Base-by-base conservation (phyloP, 2,329 filamentous ascomycete genomes). In the Colletotrichum aenigma region DNA sequence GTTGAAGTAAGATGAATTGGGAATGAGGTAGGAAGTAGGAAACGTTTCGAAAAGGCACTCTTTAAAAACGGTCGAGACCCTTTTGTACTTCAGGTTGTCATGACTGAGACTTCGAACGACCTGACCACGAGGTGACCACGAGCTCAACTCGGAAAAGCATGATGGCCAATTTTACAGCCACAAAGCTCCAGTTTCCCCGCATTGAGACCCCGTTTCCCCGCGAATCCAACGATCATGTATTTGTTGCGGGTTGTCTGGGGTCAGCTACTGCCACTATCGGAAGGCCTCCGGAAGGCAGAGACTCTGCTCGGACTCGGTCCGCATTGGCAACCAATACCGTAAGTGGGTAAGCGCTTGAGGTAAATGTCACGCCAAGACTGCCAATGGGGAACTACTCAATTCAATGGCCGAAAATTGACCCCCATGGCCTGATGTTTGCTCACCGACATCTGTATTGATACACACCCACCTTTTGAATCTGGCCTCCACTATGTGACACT, bases 161-260 rank as follows among this genome's bases (percentile, higher is more conserved):
- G 43, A 52, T 52, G n/a, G 10, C 12, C n/a, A 13, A 52, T 21
- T 21, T n/a, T 21, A 9, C n/a, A 48, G 43, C n/a, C 15, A 48
- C 9, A 21, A 48, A 48, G 43, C 43, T 48, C 43, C 12, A 52
- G 43, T 21, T 52, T 52, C 43, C 43, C 43, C 43, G 43, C 43
- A 52, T 21, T 52, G 43, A 24, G n/a, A 24, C 43, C n/a, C 43
- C n/a, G 10, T 21, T 52, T 52, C 43, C 43, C 71, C 71, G 32
- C 66, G 43, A 16, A 24, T 7, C 6, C 6, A 16, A 21, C 7
- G 9, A 34, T 13, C n/a, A n/a, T n/a, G 30, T 21, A 26, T 36
- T 13, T 18, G 9, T 43, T 58, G 66, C 24, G 71, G 71, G 71
- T 64, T 70, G 32, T 69, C 66, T 74, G 71, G 71, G 71, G 71